phyloP scores from a whole-genome alignment of 441 rosid species.

The Gossypium schwendimanii region DNA sequence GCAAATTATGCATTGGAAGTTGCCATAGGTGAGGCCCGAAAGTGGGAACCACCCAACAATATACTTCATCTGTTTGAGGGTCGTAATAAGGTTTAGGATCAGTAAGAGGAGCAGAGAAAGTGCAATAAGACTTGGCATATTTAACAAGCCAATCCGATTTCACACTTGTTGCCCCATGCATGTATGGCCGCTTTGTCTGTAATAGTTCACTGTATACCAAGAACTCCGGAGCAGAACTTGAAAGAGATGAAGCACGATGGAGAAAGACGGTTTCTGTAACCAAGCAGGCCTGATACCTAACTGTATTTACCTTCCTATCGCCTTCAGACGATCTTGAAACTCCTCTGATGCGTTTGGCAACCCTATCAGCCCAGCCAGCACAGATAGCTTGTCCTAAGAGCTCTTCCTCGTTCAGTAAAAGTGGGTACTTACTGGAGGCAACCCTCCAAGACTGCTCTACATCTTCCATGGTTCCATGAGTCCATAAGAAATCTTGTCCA shows the following conservation, averaged over 20 bases:
- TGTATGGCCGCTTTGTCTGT: slow-evolving; percentile 60
- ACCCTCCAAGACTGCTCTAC: slow-evolving; percentile 63
- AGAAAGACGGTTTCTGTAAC: slow-evolving; percentile 66
- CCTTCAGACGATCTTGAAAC: slow-evolving; percentile 28
- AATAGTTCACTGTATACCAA: slow-evolving; percentile 75
- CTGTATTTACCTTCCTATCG: slow-evolving; percentile 41
- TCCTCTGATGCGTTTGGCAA: slow-evolving; percentile 52
- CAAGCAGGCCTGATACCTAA: slow-evolving; percentile 56
- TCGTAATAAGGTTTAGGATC: slow-evolving; percentile 68
- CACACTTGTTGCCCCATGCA: slow-evolving; percentile 77
- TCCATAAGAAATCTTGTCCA: slow-evolving; percentile 56
- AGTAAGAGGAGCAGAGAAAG: slow-evolving; percentile 36
- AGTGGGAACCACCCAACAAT: slow-evolving; percentile 47
- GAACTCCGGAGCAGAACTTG: slow-evolving; percentile 64
- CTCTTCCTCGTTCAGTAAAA: slow-evolving; percentile 60
- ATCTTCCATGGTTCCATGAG: slow-evolving; percentile 51
- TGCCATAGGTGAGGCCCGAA: slow-evolving; percentile 67
- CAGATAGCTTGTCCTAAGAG: slow-evolving; percentile 70
- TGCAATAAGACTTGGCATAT: slow-evolving; percentile 52
- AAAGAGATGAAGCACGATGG: slow-evolving; percentile 71
- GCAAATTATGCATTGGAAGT: slow-evolving; percentile 52
- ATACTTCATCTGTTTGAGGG: slow-evolving; percentile 37
- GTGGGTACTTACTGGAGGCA: slow-evolving; percentile 41
- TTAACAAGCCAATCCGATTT: slow-evolving; percentile 73
- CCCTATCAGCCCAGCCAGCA: slow-evolving; percentile 97